Evolutionary conservation across 352 stramenopile genomes (phyloP), one percentile per base, ranked within the genome.

Genomic region (Phytophthora quininea): DNA sequence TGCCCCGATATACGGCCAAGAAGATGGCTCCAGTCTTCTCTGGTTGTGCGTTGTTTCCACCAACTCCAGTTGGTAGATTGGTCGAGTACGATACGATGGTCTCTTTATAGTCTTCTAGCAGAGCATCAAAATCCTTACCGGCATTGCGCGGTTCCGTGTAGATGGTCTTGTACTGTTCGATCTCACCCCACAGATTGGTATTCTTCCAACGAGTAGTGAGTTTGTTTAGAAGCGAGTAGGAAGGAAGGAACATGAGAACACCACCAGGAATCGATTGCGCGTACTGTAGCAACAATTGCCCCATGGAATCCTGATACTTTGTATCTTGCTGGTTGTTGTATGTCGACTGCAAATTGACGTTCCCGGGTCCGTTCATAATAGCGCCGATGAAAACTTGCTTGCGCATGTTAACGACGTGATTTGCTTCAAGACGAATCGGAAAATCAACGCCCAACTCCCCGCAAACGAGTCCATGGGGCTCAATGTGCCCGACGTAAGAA

Each of bases 1-100:
- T 99, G 38, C 98, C 98, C 15, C 98, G 85, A 80, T 98, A 99
- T 2, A 99, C 97, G 1, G 96, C 97, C 61, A 99, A 90, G 53
- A 99, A 94, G 11, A 99, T 86, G 1, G 95, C 96, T 30, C 97
- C 97, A 4, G 87, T 96, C 27, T 67, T 76, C 9, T 58, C 52
- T 1, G 33, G 32, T 19, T 54, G 24, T 1, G 49, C 46, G 5
- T 38, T 43, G 3, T 15, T 61, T 29, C 27, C 33, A n/a, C 51
- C 46, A 19, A 29, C 32, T 48, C 45, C 42, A 58, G 10, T 31
- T 29, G 12, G 43, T 46, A 58, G 12, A 3, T 14, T 29, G 4
- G 32, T 48, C 7, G 35, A 54, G n/a, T 32, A 69, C 4, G 35
- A 61, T 4, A 32, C 54, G 50, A 78, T 69, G 10, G 71, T 75